These are phyloP conservation scores for Colletotrichum salicis DNA, from an alignment of 2,329 filamentous ascomycete species.

Conservation along the genomic window DNA sequence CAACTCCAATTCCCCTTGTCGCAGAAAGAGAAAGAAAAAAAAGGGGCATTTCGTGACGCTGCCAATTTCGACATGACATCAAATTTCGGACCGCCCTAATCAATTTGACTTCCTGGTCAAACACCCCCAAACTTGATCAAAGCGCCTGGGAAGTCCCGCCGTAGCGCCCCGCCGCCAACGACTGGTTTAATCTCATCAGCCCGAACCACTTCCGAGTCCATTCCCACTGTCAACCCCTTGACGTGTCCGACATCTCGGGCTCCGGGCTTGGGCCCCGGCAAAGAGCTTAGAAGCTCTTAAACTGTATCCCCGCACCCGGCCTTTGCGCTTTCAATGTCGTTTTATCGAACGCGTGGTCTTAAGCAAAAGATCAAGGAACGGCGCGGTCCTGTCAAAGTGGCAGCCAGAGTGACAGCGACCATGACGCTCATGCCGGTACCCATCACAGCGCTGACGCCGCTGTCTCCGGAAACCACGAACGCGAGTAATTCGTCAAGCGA, in stretches of 20 bases:
- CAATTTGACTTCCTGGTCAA: slow-evolving; percentile 36
- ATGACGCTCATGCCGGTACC: slow-evolving; percentile 16
- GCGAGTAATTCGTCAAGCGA: slow-evolving; percentile 34
- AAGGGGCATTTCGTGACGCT: slow-evolving; percentile 22
- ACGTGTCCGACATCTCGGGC: slow-evolving; percentile 22
- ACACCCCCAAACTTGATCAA: slow-evolving; percentile 30
- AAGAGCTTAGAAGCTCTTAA: not conserved
- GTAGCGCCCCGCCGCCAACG: slow-evolving; percentile 26
- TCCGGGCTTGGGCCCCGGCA: slow-evolving; percentile 18
- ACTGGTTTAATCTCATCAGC: slow-evolving; percentile 24
- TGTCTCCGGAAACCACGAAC: slow-evolving; percentile 3
- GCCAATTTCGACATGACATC: slow-evolving; percentile 31
- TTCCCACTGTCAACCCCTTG: not conserved
- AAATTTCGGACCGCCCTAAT: slow-evolving; percentile 34
- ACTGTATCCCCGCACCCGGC: slow-evolving; percentile 8
- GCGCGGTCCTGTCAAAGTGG: slow-evolving; percentile 6
- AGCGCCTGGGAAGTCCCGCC: slow-evolving; percentile 31
- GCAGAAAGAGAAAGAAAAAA: not conserved
- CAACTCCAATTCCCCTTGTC: not conserved
- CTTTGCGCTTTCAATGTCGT: not conserved
- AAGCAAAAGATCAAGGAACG: not conserved
- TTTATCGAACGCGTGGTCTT: not conserved
- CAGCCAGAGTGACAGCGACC: not conserved
- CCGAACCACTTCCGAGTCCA: slow-evolving; percentile 26
- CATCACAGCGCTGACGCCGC: not conserved